Base-by-base conservation (phyloP, 257 asterid species). In the Scutellaria barbata region DNA sequence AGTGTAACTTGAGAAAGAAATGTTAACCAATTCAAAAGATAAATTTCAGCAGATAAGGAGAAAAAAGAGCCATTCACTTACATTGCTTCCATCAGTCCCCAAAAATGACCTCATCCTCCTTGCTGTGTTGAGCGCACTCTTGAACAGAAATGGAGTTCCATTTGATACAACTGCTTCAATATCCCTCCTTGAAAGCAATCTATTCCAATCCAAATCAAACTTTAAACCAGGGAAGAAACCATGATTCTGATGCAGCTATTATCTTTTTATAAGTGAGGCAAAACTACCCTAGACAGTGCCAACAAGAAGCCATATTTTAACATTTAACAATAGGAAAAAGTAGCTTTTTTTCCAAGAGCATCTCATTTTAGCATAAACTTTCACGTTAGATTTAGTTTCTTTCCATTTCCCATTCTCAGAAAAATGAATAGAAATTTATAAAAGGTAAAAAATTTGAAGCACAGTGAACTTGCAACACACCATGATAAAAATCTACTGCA, bases 141-240 rank as follows among this genome's bases (percentile, higher is more conserved):
- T 89, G 84, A 90, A 93, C 69, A 93, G 74, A 84, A 90, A 90
- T 10, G 97, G 98, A 66, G 96, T 93, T 73, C 97, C 98, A 75
- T 89, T 89, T 43, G 87, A 64, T 17, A 84, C 96, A 73, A 90
- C 84, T 10, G 86, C 88, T 75, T 90, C 94, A 39, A 90, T 81
- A 66, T 93, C 89, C 79, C 76, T 93, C 83, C 87, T 89, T 9
- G 96, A 85, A 55, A 93, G 87, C 74, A 59, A 72, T 77, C 98
- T 90, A 85, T 77, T 76, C 22, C 17, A 43, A 56, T 35, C 13
- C 64, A 71, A 68, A 59, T 53, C 39, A 59, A 69, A 41, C 52
- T 63, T 25, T 45, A 12, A 71, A 51, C 47, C 7, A 17, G 25
- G 73, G 65, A 42, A 51, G 45, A 51, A 16, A 72, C 20, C 46